phyloP scores from a whole-genome alignment of 805 yeast species.

The Kockiozyma suomiensis region DNA sequence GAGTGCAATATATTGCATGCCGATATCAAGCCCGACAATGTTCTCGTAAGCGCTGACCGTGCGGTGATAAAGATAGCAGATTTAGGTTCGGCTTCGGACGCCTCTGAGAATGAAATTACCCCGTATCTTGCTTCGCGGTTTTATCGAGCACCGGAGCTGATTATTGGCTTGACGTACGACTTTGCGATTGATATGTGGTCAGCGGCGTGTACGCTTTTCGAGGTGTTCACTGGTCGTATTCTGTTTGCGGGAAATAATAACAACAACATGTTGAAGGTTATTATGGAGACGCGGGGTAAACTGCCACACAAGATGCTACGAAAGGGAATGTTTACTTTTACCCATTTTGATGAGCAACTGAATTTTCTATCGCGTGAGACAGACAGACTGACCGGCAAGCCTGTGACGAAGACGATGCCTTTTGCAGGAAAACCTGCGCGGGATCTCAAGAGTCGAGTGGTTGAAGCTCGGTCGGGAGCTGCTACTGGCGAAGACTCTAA shows the following conservation, averaged over 20 bases:
- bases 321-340: constrained; percentile 36
- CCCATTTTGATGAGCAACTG: constrained; percentile 39
- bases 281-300: constrained; percentile 42
- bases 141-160: constrained; percentile 74
- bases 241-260: constrained; percentile 88
- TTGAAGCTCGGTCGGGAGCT: constrained; percentile 9
- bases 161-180: constrained; percentile 64
- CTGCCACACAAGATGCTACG: constrained; percentile 40
- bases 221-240: constrained; percentile 89
- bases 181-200: constrained; percentile 89
- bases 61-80: constrained; percentile 83
- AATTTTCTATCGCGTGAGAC: constrained; percentile 36
- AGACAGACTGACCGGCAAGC: constrained; percentile 37
- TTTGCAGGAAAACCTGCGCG: constrained; percentile 17
- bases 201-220: constrained; percentile 90
- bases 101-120: constrained; percentile 36
- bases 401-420: constrained; percentile 27
- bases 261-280: constrained; percentile 57
- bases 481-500: constrained; percentile 6
- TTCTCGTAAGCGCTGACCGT: constrained; percentile 61
- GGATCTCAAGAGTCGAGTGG: constrained; percentile 26
- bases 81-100: constrained; percentile 75
- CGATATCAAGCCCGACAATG: constrained; percentile 90
- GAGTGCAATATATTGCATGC: constrained; percentile 79
- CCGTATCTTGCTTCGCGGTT: constrained; percentile 57